phyloP scores from a whole-genome alignment of 2,329 filamentous ascomycete species.

The Pestalotiopsis sp. region DNA sequence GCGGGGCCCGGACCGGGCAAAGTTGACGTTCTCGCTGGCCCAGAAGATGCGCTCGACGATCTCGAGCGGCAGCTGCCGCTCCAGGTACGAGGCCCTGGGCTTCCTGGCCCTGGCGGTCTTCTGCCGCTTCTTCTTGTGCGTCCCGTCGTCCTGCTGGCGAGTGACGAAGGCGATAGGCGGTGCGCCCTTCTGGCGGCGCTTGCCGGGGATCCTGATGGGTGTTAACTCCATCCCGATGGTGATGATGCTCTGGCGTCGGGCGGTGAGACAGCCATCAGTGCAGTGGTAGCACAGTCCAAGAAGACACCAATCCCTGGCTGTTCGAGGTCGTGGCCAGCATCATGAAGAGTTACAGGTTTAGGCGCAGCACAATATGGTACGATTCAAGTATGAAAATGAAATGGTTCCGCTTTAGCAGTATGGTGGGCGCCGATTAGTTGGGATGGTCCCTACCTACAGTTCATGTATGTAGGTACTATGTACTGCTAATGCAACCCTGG shows the following conservation, averaged over 20 bases:
- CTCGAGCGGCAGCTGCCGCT: constrained; percentile 49
- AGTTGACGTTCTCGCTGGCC: constrained; percentile 48
- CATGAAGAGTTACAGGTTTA: neutral
- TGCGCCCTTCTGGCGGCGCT: constrained; percentile 33
- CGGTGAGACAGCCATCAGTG: neutral
- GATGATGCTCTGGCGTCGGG: neutral
- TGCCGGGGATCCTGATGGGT: constrained; percentile 50
- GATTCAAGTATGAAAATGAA: neutral
- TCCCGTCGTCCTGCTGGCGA: too few relatives aligned
- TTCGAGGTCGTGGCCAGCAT: neutral
- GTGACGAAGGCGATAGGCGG: neutral
- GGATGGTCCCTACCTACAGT: neutral
- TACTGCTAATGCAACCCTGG: neutral
- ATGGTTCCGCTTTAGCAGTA: constrained; percentile 2
- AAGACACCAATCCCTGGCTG: neutral
- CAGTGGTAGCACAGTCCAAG: neutral
- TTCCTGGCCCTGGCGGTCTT: neutral
- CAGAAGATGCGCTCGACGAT: constrained; percentile 56
- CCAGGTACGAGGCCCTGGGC: constrained; percentile 24
- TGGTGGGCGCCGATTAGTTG: neutral
- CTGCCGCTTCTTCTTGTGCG: neutral
- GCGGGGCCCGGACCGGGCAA: constrained; percentile 45
- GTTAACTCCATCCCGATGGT: constrained; percentile 46
- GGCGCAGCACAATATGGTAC: too few relatives aligned
- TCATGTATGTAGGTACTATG: neutral